Evolutionary conservation across 768 basidiomycete genomes (phyloP).

Genomic region (Jaapia argillacea): DNA sequence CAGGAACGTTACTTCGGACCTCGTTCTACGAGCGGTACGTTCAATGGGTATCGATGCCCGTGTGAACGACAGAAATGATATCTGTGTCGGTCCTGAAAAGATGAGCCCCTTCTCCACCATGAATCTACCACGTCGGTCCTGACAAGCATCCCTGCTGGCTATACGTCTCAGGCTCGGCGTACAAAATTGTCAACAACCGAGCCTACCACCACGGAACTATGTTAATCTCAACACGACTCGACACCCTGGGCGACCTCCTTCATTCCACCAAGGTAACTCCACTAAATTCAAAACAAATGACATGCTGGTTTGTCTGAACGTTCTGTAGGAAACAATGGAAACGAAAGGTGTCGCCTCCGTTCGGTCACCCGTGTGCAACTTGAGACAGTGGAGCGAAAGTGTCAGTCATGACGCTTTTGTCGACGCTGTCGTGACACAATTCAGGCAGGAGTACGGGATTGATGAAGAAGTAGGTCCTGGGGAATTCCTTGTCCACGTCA

Average conservation of each 20-base stretch:
- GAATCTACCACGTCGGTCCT: slow-evolving; percentile 1
- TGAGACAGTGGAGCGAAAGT: slow-evolving; percentile 39
- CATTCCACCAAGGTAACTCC: slow-evolving; percentile 48
- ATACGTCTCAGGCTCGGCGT: slow-evolving; percentile 95
- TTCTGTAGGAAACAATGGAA: slow-evolving; percentile 57
- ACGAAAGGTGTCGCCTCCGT: slow-evolving; percentile 87
- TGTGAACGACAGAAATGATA: slow-evolving; percentile 87
- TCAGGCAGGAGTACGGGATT: slow-evolving; percentile 45
- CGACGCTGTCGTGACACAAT: slow-evolving; percentile 56
- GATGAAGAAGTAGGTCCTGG: slow-evolving; percentile 22
- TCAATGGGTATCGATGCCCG: slow-evolving; percentile 66
- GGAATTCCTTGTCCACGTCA: not conserved
- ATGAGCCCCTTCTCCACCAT: slow-evolving; percentile 41
- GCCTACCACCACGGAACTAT: slow-evolving; percentile 99
- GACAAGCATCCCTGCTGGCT: not conserved
- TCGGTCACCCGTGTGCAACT: slow-evolving; percentile 85
- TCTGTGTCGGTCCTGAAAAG: slow-evolving; percentile 81
- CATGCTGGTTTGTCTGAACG: not conserved
- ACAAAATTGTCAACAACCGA: slow-evolving; percentile 83
- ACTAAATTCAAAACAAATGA: no score
- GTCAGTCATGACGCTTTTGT: slow-evolving; percentile 67
- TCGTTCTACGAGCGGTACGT: slow-evolving; percentile 70
- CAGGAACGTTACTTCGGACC: slow-evolving; percentile 61
- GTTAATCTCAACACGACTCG: slow-evolving; percentile 79
- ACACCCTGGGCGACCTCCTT: slow-evolving; percentile 63